A percentile compares a stretch with the other conserved stretches of the same genome.
Evolutionary conservation across 345 rosid genomes (phyloP).

Genomic region (Populus nigra): DNA sequence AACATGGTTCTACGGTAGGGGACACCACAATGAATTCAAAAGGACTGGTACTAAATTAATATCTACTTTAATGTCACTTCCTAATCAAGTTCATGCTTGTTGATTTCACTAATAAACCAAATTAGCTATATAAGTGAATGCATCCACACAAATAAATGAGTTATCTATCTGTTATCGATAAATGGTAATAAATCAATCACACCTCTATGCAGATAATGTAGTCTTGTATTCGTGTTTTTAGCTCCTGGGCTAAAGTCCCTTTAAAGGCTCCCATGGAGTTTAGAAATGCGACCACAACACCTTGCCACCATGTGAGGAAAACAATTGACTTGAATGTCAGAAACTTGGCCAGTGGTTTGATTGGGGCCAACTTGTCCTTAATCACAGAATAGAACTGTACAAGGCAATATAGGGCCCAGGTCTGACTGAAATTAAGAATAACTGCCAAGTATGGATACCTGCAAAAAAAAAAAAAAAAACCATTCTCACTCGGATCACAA

Average conservation of each 20-base stretch:
- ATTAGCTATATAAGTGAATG: not conserved
- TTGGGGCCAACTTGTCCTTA: constrained; percentile 83
- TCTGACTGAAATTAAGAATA: constrained; percentile 95
- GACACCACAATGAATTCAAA: not conserved
- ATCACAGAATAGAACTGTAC: constrained; percentile 87
- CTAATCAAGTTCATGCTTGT: not conserved
- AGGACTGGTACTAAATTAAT: not conserved
- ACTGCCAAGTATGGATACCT: constrained; percentile 97
- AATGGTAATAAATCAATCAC: constrained; percentile 4
- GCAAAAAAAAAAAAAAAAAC: constrained; percentile 20
- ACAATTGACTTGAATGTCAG: constrained; percentile 92
- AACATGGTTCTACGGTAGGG: not conserved
- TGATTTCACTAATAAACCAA: not conserved
- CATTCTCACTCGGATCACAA: constrained; percentile 8
- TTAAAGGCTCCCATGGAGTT: constrained; percentile 80
- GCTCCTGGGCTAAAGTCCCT: constrained; percentile 83
- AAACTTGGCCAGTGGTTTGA: constrained; percentile 94
- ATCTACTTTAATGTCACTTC: not conserved
- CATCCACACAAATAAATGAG: not conserved
- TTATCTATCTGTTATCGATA: not conserved
- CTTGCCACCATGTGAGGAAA: constrained; percentile 99
- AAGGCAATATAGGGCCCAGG: constrained; percentile 96
- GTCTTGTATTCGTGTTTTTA: constrained; percentile 88
- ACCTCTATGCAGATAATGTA: constrained; percentile 98
- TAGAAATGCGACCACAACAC: constrained; percentile 86